Conservation (phyloP, 371 early-diverging fungal genomes). For the Fennellomyces sp. region DNA sequence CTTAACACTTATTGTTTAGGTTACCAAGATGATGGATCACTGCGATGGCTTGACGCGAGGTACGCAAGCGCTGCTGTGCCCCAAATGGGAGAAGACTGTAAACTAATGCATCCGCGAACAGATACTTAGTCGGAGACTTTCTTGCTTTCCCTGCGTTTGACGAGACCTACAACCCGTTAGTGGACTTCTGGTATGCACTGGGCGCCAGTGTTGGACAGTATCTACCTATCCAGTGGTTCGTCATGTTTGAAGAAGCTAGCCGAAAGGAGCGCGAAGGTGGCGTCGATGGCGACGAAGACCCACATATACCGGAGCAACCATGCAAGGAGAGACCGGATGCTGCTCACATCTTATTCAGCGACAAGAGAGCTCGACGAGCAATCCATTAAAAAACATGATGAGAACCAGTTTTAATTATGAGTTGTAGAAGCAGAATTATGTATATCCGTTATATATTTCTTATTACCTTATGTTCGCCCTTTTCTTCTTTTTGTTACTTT, state of each 20-base stretch:
- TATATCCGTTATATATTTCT: too few relatives aligned
- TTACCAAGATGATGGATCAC: background rate
- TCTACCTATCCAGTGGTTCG: conserved; percentile 4
- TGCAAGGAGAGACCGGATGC: background rate
- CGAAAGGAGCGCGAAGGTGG: conserved; percentile 7
- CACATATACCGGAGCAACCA: too few relatives aligned
- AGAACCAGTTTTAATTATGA: too few relatives aligned
- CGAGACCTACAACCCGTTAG: conserved; percentile 2
- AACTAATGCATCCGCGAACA: background rate
- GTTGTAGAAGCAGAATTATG: too few relatives aligned
- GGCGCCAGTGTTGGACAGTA: conserved; percentile 6
- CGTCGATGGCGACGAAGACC: background rate
- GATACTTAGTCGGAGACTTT: conserved; percentile 6
- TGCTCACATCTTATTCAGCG: background rate
- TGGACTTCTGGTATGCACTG: conserved; percentile 8
- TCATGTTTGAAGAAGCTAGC: conserved; percentile 11
- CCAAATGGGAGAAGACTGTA: background rate
- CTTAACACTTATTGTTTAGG: background rate
- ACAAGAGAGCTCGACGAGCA: background rate
- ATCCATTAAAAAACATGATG: too few relatives aligned
- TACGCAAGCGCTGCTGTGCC: too few relatives aligned
- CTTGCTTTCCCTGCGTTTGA: conserved; percentile 8
- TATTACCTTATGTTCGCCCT: too few relatives aligned
- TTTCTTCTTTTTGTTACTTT: too few relatives aligned
- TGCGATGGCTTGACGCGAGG: conserved; percentile 8